Evolutionary conservation across 495 filamentous ascomycete genomes (phyloP).

Genomic region (Aspergillus incahuasiensis): DNA sequence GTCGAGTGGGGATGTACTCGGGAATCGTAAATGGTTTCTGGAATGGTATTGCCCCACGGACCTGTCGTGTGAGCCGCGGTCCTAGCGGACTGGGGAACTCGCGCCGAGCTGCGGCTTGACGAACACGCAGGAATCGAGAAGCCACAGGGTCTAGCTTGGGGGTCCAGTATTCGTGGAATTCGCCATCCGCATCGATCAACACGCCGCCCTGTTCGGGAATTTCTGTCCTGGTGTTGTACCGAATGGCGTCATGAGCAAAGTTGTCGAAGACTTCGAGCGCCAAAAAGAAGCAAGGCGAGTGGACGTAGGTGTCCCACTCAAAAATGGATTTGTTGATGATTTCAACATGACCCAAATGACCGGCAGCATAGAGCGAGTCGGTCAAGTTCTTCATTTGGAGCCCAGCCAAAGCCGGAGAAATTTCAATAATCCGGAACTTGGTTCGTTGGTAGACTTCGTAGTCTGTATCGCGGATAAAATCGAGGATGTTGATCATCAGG

Average conservation of each 20-base stretch:
- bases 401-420: constrained; percentile 71
- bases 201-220: constrained; percentile 79
- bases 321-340: constrained; percentile 95
- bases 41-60: constrained; percentile 61
- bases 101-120: constrained; percentile 58
- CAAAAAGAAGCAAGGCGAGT: constrained; percentile 92
- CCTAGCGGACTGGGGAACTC: constrained; percentile 53
- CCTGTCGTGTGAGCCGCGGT: constrained; percentile 48
- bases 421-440: constrained; percentile 93
- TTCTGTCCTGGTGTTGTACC: constrained; percentile 74
- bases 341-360: constrained; percentile 81
- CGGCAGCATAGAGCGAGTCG: constrained; percentile 56
- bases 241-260: constrained; percentile 90
- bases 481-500: constrained; percentile 94
- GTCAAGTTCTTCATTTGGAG: constrained; percentile 70
- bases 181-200: constrained; percentile 76
- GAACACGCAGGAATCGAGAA: constrained; percentile 72
- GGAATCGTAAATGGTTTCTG: constrained; percentile 66
- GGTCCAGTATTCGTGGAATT: constrained; percentile 91
- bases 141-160: constrained; percentile 76
- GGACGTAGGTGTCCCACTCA: constrained; percentile 80
- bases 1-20: constrained; percentile 88
- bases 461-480: constrained; percentile 88
- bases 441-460: constrained; percentile 92
- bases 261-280: constrained; percentile 99